phyloP scores from a whole-genome alignment of 2,329 filamentous ascomycete genomes.

The Sclerotinia subarctica region DNA sequence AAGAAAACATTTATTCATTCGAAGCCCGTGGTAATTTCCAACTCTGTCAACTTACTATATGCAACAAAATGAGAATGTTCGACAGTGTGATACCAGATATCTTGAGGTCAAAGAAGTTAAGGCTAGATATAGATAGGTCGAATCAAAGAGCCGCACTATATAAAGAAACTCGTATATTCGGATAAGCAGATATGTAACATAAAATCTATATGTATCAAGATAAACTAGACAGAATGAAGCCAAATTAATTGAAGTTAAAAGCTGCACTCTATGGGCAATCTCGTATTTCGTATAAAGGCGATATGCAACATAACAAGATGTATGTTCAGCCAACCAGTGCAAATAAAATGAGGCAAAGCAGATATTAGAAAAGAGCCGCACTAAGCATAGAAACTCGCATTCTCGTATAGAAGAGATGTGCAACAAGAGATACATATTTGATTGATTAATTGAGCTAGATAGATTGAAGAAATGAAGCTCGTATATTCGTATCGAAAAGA shows the following conservation, averaged over 20 bases:
- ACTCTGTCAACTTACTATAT: too few relatives aligned
- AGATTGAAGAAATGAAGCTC: background rate
- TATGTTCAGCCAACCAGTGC: background rate
- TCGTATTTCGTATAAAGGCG: background rate
- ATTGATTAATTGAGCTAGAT: too few relatives aligned
- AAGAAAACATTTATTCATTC: too few relatives aligned
- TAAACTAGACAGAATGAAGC: background rate
- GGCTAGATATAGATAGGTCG: background rate
- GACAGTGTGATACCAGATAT: too few relatives aligned
- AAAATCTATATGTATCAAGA: background rate
- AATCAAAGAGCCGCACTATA: background rate
- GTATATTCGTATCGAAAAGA: too few relatives aligned
- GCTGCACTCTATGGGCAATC: background rate
- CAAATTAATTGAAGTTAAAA: background rate
- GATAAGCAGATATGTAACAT: too few relatives aligned
- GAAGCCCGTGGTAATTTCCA: too few relatives aligned
- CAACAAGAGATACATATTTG: too few relatives aligned
- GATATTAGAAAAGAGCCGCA: background rate
- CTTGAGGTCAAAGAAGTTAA: too few relatives aligned
- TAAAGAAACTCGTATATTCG: background rate
- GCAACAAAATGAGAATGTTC: too few relatives aligned
- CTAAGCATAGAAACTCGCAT: background rate
- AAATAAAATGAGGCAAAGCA: background rate
- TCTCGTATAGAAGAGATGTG: too few relatives aligned
- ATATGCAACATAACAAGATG: background rate